These are phyloP conservation scores for Clarireedia hainanense DNA, from an alignment of 2,329 filamentous ascomycete genomes.

Conservation along the genomic window DNA sequence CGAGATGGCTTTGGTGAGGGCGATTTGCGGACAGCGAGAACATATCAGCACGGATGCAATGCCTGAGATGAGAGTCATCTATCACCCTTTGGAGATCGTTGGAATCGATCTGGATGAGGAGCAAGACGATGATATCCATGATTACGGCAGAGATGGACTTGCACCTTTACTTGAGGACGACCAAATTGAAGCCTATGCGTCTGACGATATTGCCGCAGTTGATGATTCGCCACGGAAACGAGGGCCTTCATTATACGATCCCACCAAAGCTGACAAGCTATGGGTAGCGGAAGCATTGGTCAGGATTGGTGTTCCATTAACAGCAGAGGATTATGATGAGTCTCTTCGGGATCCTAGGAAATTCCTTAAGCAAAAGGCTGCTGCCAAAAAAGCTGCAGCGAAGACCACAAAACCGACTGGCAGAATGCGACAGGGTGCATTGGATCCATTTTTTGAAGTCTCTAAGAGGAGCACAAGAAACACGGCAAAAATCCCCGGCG, in stretches of 20 bases:
- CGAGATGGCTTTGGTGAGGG: slow-evolving; percentile 50
- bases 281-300: slow-evolving; percentile 64
- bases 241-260: slow-evolving; percentile 49
- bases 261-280: slow-evolving; percentile 53
- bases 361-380: slow-evolving; percentile 16
- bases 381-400: slow-evolving; percentile 19
- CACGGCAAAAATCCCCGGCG: slow-evolving; percentile 2
- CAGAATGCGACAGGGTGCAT: slow-evolving; percentile 27
- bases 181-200: slow-evolving; percentile 38
- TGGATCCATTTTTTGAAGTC: slow-evolving; percentile 29
- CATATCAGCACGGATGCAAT: slow-evolving; percentile 70
- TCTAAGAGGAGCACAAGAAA: slow-evolving; percentile 20
- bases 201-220: slow-evolving; percentile 16
- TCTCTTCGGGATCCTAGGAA: slow-evolving; percentile 23
- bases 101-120: slow-evolving; percentile 69
- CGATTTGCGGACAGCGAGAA: slow-evolving; percentile 57
- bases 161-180: slow-evolving; percentile 57
- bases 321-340: slow-evolving; percentile 58
- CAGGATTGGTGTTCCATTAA: slow-evolving; percentile 55
- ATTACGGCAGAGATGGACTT: slow-evolving; percentile 44
- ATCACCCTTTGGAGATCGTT: slow-evolving; percentile 68
- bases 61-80: slow-evolving; percentile 71
- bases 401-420: slow-evolving; percentile 7
- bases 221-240: slow-evolving; percentile 27
- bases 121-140: slow-evolving; percentile 39